phyloP scores from a whole-genome alignment of 371 early-diverging fungal genomes.

The Mortierella sp. region DNA sequence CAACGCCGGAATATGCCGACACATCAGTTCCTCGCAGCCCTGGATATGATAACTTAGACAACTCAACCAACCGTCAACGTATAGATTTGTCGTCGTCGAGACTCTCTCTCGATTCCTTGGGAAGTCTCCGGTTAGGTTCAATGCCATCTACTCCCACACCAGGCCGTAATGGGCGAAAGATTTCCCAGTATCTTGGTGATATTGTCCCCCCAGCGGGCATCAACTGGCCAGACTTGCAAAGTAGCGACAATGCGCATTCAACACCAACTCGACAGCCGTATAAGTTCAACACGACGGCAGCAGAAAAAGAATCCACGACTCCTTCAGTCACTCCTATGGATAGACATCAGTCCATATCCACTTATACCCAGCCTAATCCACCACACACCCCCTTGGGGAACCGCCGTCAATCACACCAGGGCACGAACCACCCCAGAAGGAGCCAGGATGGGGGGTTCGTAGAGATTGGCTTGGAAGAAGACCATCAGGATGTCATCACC shows the following conservation, averaged over 20 bases:
- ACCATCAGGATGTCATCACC: conserved; percentile 45
- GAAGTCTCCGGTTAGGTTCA: conserved; percentile 16
- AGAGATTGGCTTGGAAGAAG: conserved; percentile 29
- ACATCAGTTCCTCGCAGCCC: not conserved
- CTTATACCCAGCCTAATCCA: conserved; percentile 19
- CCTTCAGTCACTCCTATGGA: conserved; percentile 18
- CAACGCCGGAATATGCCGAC: not conserved
- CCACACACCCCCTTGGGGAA: conserved; percentile 1
- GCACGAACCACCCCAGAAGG: not conserved
- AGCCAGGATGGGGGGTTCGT: conserved; percentile 17
- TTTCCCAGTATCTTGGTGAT: not conserved
- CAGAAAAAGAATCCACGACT: conserved; percentile 22
- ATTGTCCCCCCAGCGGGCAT: conserved; percentile 3
- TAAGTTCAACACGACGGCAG: not conserved
- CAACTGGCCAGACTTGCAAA: not conserved
- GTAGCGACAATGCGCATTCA: conserved; percentile 1
- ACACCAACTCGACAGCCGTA: conserved; percentile 23
- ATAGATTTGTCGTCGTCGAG: conserved; percentile 17
- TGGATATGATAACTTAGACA: conserved; percentile 6
- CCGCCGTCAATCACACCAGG: not conserved
- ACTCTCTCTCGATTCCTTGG: conserved; percentile 20
- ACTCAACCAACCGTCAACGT: conserved; percentile 29
- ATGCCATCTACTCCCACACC: conserved; percentile 40
- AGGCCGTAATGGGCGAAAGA: not conserved
- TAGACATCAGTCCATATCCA: conserved; percentile 16